phyloP scores from a whole-genome alignment of 805 yeast species.

The Isabelozyma gotoi region DNA sequence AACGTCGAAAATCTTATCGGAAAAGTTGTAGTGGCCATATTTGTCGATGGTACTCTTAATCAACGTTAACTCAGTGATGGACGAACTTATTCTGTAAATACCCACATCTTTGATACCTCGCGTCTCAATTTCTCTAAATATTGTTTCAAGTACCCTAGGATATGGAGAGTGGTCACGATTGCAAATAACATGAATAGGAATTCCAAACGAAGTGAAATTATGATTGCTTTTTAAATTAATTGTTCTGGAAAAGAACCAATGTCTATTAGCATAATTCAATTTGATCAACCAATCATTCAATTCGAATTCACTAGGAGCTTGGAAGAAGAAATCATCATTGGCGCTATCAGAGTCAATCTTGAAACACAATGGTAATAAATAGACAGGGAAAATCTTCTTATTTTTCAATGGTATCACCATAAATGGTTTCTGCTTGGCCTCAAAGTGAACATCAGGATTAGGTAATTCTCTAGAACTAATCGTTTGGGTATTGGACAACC shows the following conservation, averaged over 20 bases:
- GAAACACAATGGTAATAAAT: conserved; percentile 48
- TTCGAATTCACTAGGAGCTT: conserved; percentile 60
- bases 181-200: conserved; percentile 77
- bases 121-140: conserved; percentile 76
- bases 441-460: conserved; percentile 38
- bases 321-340: conserved; percentile 61
- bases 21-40: conserved; percentile 49
- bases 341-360: conserved; percentile 45
- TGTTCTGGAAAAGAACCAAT: conserved; percentile 52
- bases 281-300: conserved; percentile 71
- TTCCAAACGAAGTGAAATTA: conserved; percentile 65
- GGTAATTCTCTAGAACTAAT: conserved; percentile 62
- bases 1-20: conserved; percentile 60
- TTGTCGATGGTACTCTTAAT: conserved; percentile 46
- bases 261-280: conserved; percentile 47
- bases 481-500: conserved; percentile 30
- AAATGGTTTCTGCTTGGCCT: conserved; percentile 51
- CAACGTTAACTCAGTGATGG: conserved; percentile 45
- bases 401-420: conserved; percentile 46
- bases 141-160: conserved; percentile 65
- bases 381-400: conserved; percentile 51
- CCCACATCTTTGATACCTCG: conserved; percentile 91
- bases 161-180: conserved; percentile 60
- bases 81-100: conserved; percentile 69
- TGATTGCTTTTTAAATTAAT: conserved; percentile 25